A percentile compares a stretch with the other conserved stretches of the same genome.
Conservation (phyloP, 768 basidiomycete genomes). For the Chalciporus chontae region DNA sequence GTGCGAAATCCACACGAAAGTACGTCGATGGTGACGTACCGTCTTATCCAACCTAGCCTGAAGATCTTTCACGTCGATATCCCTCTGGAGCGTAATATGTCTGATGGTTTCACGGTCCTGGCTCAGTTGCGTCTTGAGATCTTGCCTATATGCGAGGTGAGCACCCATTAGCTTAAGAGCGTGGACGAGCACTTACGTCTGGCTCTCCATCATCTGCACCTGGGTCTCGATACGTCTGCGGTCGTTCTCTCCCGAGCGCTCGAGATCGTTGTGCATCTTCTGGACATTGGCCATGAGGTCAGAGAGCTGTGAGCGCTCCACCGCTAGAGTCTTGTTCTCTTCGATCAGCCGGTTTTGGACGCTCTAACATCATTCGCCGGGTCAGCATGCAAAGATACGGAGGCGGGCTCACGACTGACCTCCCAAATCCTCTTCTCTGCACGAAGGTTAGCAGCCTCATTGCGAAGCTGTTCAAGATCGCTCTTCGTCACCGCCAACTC, state of each 20-base stretch:
- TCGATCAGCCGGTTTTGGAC: slow-evolving; percentile 78
- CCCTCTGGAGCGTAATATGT: slow-evolving; percentile 75
- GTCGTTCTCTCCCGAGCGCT: slow-evolving; percentile 80
- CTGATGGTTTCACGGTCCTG: slow-evolving; percentile 74
- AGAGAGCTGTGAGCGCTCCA: slow-evolving; percentile 81
- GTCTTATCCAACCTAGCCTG: slow-evolving; percentile 68
- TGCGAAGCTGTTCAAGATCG: slow-evolving; percentile 72
- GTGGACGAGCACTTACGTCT: slow-evolving; percentile 51
- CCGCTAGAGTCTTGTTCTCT: slow-evolving; percentile 75
- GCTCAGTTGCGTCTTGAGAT: slow-evolving; percentile 61
- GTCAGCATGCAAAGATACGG: neutral
- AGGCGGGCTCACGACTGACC: slow-evolving; percentile 42
- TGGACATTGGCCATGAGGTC: slow-evolving; percentile 89
- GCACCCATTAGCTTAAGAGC: neutral
- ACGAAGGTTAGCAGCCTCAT: slow-evolving; percentile 82
- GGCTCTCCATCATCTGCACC: slow-evolving; percentile 71
- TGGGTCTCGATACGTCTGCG: slow-evolving; percentile 77
- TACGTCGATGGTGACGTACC: slow-evolving; percentile 39
- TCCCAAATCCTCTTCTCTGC: slow-evolving; percentile 95
- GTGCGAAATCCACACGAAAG: neutral
- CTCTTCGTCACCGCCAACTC: slow-evolving; percentile 58
- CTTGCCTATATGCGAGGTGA: slow-evolving; percentile 49
- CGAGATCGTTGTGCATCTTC: slow-evolving; percentile 85
- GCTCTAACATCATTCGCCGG: slow-evolving; percentile 42
- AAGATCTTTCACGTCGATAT: slow-evolving; percentile 74